phyloP scores from a whole-genome alignment of 1,284 basidiomycete species.

The Moesziomyces antarcticus region DNA sequence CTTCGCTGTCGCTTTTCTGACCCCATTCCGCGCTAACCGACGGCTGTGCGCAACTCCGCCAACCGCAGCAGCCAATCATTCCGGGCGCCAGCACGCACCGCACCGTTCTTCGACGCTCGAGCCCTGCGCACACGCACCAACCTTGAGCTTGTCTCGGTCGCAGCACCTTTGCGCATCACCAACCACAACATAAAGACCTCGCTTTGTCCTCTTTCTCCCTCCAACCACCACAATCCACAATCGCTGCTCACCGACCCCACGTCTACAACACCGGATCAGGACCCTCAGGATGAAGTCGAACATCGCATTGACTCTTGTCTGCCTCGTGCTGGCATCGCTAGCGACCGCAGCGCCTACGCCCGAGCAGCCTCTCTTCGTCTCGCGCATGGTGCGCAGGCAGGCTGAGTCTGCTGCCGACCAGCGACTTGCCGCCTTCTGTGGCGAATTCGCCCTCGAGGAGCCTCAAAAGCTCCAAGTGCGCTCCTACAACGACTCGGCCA shows the following conservation, averaged over 20 bases:
- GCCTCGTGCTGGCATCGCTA: conserved; percentile 11
- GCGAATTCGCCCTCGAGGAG: conserved; percentile 17
- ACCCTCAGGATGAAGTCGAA: conserved; percentile 18
- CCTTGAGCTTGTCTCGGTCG: not conserved
- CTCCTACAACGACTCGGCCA: conserved; percentile 23
- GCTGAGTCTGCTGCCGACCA: conserved; percentile 1
- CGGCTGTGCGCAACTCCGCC: conserved; percentile 6
- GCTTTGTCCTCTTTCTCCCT: not conserved
- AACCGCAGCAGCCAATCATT: not conserved
- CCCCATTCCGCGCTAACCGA: conserved; percentile 20
- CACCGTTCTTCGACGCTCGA: not conserved
- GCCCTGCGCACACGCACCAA: not conserved
- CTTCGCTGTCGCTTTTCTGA: conserved; percentile 16
- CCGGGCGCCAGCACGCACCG: not conserved
- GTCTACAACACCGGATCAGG: not conserved
- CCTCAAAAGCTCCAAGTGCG: conserved; percentile 18
- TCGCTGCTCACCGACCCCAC: not conserved
- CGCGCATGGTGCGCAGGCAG: conserved; percentile 24
- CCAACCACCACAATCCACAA: not conserved
- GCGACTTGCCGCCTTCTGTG: conserved; percentile 8
- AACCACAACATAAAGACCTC: not conserved
- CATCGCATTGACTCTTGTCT: conserved; percentile 9
- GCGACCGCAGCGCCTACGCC: conserved; percentile 15
- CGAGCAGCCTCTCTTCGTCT: conserved; percentile 22
- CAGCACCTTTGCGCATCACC: no score